Base-by-base conservation (phyloP, 805 yeast genomes). In the Saccharomycopsis guyanensis region DNA sequence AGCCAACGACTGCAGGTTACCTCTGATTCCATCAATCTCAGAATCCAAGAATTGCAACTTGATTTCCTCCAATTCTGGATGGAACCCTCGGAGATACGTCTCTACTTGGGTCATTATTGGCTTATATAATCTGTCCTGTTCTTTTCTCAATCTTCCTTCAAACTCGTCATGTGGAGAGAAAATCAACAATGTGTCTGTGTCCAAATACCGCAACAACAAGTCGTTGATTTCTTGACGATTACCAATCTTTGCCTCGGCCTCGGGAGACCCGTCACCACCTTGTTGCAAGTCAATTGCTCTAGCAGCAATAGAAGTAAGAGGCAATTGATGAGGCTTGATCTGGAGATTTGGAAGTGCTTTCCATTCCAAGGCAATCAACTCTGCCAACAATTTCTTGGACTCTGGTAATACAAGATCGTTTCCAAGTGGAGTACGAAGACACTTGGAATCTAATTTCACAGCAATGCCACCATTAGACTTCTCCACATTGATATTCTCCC, bases 141-240 rank as follows among this genome's bases (percentile, higher is more conserved):
- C 86, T 33, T 67, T 61, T 58, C 98, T 74, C 52, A 93, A 70
- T 36, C 68, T 70, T 7, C 97, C 97, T 54, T 85, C 89, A 59
- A 84, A 87, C 60, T 91, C 97, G 36, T 68, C 71, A 8, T 56
- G 54, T 10, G 96, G 95, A 1, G 96, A 80, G 58, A 89, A 83
- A 6, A 91, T 87, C 44, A 93, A 70, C 52, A 95, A 68, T 1
- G 97, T 88, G 63, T 93, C 99, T 0, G 98, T 93, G 61, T 93
- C 98, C 49, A 94, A 69, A 59, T 89, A 93, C 46, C 89, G 78
- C 57, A 91, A 66, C 51, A 93, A 65, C 52, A 74, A 75, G 37
- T 71, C 63, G 51, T 76, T 73, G 18, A 86, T 75, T 37, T 73
- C 75, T 3, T 71, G 74, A 40, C 65, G 65, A 50, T 70, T 75